Base-by-base conservation (phyloP, 768 basidiomycete species). In the Boletus tomentosulus region DNA sequence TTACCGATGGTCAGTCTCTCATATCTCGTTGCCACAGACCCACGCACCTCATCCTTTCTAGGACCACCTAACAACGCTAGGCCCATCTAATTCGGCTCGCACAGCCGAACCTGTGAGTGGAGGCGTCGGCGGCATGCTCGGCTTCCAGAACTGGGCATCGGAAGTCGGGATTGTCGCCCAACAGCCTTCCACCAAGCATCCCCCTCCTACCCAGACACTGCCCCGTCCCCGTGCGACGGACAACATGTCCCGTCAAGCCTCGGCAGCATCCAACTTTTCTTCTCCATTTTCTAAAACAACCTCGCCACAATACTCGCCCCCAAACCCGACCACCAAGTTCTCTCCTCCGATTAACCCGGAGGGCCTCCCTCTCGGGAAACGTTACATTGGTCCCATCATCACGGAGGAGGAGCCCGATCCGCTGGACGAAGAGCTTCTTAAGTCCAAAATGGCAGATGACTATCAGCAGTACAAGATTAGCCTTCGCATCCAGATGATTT, bases 401-500 rank as follows among this genome's bases (percentile, higher is more conserved):
- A 13, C 49, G 5, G 68, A 69, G 15, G 69, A 71, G 37, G 68
- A 67, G 0, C 48, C 48, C 2, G 63, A 71, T 34, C 63, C 69
- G 16, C 13, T 65, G 44, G 67, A 69, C 50, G 61, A 65, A 35
- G 60, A 57, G 2, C 55, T 67, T 45, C 57, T 71, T 37, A 69
- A 55, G 56, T 71, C 65, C 45, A 71, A 66, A 54, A 69, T 71
- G 69, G 67, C 69, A 11, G 62, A 58, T 27, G 68, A 69, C 2
- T 71, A 65, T 33, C 69, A 67, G 2, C 60, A 63, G 41, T 70
- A 60, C 37, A 70, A 71, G 55, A 47, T 68, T 37, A 52, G 64
- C 34, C 62, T 70, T 16, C 70, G 69, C 6, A 70, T 71, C 6
- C 67, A 70, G 56, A 70, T 70, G 68, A 70, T 70, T 28, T 62